Conservation (phyloP, 768 basidiomycete species). For the Lactifluus volemus region DNA sequence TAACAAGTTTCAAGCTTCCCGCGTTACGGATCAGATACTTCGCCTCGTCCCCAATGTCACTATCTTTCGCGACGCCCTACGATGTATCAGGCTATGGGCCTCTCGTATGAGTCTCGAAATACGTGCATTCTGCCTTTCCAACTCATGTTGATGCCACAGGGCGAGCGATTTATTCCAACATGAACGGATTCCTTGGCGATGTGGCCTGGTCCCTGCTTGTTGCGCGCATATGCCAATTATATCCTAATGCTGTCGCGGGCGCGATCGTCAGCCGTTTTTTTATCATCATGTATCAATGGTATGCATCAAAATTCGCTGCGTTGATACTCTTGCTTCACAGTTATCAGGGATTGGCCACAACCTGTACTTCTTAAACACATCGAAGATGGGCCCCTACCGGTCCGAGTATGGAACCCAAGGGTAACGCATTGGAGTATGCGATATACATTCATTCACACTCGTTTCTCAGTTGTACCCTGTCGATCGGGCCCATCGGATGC, state of each 20-base stretch:
- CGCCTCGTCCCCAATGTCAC: constrained; percentile 90
- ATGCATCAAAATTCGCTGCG: constrained; percentile 23
- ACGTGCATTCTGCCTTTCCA: not conserved
- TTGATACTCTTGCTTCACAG: not conserved
- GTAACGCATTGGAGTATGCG: constrained; percentile 29
- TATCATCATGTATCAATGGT: constrained; percentile 98
- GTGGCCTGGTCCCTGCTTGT: constrained; percentile 99
- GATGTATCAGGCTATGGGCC: constrained; percentile 98
- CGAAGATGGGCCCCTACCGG: constrained; percentile 87
- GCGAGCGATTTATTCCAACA: constrained; percentile 95
- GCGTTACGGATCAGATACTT: constrained; percentile 93
- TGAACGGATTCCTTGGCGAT: constrained; percentile 95
- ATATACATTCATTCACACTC: constrained; percentile 3
- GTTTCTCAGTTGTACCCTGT: constrained; percentile 68
- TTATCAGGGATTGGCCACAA: constrained; percentile 90
- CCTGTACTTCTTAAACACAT: constrained; percentile 97
- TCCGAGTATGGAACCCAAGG: constrained; percentile 97
- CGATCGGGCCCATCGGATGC: constrained; percentile 95
- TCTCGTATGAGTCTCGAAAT: constrained; percentile 51
- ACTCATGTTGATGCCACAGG: constrained; percentile 36
- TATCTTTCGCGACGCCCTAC: constrained; percentile 88
- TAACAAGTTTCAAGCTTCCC: constrained; percentile 52
- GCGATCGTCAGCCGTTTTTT: constrained; percentile 97
- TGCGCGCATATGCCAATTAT: constrained; percentile 98
- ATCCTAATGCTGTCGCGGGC: constrained; percentile 89